Evolutionary conservation across 805 yeast species (phyloP).

Genomic region (Yamadazyma insecticola): DNA sequence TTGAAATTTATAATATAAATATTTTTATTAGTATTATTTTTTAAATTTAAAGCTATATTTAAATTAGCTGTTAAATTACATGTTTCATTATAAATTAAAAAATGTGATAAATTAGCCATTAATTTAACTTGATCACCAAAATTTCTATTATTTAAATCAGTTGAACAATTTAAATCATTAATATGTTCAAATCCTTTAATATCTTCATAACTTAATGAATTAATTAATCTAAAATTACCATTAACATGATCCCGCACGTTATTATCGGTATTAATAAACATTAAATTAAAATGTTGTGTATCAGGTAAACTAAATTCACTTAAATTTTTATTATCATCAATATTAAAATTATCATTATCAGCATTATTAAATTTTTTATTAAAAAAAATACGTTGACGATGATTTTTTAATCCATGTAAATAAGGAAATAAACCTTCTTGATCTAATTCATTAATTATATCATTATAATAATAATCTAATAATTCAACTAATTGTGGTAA

Average conservation of each 20-base stretch:
- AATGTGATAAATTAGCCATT: conserved; percentile 29
- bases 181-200: neutral
- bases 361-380: conserved; percentile 12
- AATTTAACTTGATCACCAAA: conserved; percentile 23
- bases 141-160: conserved; percentile 24
- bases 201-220: conserved; percentile 15
- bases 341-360: conserved; percentile 6
- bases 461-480: conserved; percentile 14
- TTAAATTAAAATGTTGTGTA: conserved; percentile 12
- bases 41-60: conserved; percentile 16
- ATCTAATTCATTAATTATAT: conserved; percentile 5
- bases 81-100: conserved; percentile 26
- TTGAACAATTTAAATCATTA: neutral
- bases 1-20: conserved; percentile 18
- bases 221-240: conserved; percentile 9
- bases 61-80: conserved; percentile 12
- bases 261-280: conserved; percentile 13
- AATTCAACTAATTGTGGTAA: conserved; percentile 12
- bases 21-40: conserved; percentile 5
- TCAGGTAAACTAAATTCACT: conserved; percentile 5
- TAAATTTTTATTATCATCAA: conserved; percentile 4
- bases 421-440: conserved; percentile 25
- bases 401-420: conserved; percentile 26
- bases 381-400: conserved; percentile 25
- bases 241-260: conserved; percentile 3